phyloP scores from a whole-genome alignment of 495 filamentous ascomycete genomes.

The Chaetomium fimeti region DNA sequence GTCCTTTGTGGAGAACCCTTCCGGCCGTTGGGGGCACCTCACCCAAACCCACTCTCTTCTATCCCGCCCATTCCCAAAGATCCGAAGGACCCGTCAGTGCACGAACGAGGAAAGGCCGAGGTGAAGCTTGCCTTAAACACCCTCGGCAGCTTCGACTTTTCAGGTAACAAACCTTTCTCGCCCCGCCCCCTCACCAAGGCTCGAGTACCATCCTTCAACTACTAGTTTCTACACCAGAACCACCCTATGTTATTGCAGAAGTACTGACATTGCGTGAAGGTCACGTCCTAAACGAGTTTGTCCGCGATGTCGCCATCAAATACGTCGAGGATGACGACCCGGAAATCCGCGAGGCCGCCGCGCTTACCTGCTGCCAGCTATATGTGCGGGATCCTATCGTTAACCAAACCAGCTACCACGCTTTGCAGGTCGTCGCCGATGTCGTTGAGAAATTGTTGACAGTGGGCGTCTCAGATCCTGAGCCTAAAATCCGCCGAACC shows the following conservation, averaged over 20 bases:
- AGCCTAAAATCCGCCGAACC: slow-evolving; percentile 81
- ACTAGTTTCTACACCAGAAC: not conserved
- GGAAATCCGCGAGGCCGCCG: slow-evolving; percentile 89
- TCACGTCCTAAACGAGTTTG: slow-evolving; percentile 94
- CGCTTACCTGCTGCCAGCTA: slow-evolving; percentile 94
- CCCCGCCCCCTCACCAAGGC: not conserved
- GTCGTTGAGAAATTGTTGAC: slow-evolving; percentile 95
- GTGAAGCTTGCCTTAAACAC: slow-evolving; percentile 90
- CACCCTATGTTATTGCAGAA: not conserved
- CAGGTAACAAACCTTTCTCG: slow-evolving; percentile 43
- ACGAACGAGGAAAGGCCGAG: slow-evolving; percentile 78
- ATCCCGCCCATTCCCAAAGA: slow-evolving; percentile 83
- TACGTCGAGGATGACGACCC: slow-evolving; percentile 95
- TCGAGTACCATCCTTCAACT: slow-evolving; percentile 1
- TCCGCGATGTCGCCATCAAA: slow-evolving; percentile 95
- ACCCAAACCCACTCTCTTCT: slow-evolving; percentile 59
- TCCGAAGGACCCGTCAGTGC: slow-evolving; percentile 68
- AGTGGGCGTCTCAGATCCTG: slow-evolving; percentile 87
- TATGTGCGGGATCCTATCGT: slow-evolving; percentile 96
- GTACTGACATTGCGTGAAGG: slow-evolving; percentile 48
- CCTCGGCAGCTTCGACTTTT: slow-evolving; percentile 94
- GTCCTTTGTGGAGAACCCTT: slow-evolving; percentile 91
- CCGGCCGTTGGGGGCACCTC: slow-evolving; percentile 82
- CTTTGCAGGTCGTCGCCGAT: slow-evolving; percentile 92
- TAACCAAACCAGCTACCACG: slow-evolving; percentile 93